These are phyloP conservation scores for Leucogyrophana mollusca DNA, from an alignment of 768 basidiomycete species.

Conservation along the genomic window DNA sequence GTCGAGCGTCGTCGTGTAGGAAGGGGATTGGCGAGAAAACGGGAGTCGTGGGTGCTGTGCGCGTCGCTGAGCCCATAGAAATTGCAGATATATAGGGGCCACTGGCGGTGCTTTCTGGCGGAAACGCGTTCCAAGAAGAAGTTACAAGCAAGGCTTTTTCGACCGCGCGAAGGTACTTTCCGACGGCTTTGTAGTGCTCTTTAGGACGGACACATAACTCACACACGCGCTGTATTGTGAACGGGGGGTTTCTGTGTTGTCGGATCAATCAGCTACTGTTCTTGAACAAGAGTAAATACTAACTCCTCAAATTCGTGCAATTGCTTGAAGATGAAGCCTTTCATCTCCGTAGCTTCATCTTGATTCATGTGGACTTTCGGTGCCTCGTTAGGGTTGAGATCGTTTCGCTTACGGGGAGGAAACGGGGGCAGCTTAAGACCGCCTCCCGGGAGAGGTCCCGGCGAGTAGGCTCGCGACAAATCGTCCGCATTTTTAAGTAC, in stretches of 20 bases:
- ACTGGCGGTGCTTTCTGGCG: conserved; percentile 37
- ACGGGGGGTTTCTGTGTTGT: conserved; percentile 57
- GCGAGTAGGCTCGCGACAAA: conserved; percentile 28
- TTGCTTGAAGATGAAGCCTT: conserved; percentile 55
- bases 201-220: conserved; percentile 73
- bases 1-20: conserved; percentile 78
- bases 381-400: conserved; percentile 48
- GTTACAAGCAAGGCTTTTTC: conserved; percentile 84
- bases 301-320: conserved; percentile 78
- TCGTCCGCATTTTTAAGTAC: conserved; percentile 26
- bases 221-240: conserved; percentile 87
- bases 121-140: conserved; percentile 73
- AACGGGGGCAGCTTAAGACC: conserved; percentile 76
- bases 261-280: conserved; percentile 7
- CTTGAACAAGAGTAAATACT: conserved; percentile 20
- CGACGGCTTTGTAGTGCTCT: conserved; percentile 70
- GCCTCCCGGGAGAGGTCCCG: conserved; percentile 48
- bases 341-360: conserved; percentile 58
- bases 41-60: conserved; percentile 70
- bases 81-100: conserved; percentile 28
- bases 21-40: conserved; percentile 88
- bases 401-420: conserved; percentile 52
- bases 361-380: conserved; percentile 61
- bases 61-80: conserved; percentile 41
- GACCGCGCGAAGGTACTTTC: conserved; percentile 87